Conservation (phyloP, 352 stramenopile genomes). For the Phytophthora foliorum region DNA sequence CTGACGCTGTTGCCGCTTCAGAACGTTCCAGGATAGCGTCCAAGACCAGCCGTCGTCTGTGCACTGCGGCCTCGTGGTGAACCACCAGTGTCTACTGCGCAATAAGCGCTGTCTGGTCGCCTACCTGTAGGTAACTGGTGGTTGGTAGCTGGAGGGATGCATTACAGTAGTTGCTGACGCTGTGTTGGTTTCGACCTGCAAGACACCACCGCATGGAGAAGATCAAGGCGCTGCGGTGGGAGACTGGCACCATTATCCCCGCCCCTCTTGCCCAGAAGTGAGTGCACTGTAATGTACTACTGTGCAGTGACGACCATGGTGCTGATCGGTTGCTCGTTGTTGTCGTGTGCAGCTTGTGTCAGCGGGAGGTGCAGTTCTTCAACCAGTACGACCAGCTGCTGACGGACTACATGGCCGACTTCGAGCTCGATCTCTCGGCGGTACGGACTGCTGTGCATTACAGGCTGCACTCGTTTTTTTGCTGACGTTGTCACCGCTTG, state of each 20-base stretch:
- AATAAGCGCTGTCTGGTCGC: conserved; percentile 92
- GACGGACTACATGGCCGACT: conserved; percentile 91
- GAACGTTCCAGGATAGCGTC: conserved; percentile 65
- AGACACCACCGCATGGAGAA: conserved; percentile 86
- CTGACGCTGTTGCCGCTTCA: conserved; percentile 30
- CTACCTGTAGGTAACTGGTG: conserved; percentile 69
- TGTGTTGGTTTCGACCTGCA: background rate
- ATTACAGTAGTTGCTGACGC: background rate
- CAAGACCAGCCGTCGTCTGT: conserved; percentile 69
- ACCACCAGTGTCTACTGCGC: conserved; percentile 89
- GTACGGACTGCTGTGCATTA: conserved; percentile 36
- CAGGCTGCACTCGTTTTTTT: conserved; percentile 2
- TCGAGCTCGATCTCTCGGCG: conserved; percentile 88
- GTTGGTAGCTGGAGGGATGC: background rate
- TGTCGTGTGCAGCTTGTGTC: conserved; percentile 64
- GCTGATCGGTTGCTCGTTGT: background rate
- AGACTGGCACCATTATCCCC: conserved; percentile 91
- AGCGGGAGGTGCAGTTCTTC: conserved; percentile 91
- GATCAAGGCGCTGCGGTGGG: conserved; percentile 92
- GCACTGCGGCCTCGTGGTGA: conserved; percentile 88
- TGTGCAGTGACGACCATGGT: background rate
- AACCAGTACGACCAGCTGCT: conserved; percentile 93
- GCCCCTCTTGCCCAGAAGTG: conserved; percentile 77
- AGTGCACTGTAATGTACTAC: background rate
- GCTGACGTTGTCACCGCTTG: conserved; percentile 9